A percentile compares a stretch with the other conserved stretches of the same genome.
Conservation (phyloP, 495 filamentous ascomycete species). For the Penicillium crystallinum region DNA sequence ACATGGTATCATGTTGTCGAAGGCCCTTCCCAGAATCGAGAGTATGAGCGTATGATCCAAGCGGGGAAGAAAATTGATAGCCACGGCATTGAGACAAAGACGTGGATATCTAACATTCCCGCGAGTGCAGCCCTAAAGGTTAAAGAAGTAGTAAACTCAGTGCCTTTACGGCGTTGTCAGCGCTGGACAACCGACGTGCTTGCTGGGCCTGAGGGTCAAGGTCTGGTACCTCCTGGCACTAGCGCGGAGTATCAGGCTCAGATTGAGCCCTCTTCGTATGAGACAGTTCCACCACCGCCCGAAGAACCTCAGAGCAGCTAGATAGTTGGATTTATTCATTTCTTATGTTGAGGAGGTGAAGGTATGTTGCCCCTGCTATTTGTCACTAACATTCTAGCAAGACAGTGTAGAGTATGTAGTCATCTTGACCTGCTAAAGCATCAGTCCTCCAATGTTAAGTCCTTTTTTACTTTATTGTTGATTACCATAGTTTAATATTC, state of each 20-base stretch:
- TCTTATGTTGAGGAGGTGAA: not conserved
- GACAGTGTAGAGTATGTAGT: no score
- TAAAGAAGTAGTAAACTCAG: not conserved
- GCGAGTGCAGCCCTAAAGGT: not conserved
- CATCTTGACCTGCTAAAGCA: no score
- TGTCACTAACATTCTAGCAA: no score
- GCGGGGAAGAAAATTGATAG: not conserved
- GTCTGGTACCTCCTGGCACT: not conserved
- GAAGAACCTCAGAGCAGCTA: no score
- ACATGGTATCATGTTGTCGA: conserved; percentile 5
- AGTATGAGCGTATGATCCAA: not conserved
- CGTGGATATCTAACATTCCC: not conserved
- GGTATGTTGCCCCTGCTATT: not conserved
- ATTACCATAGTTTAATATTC: no score
- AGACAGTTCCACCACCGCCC: no score
- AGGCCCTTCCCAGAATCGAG: not conserved
- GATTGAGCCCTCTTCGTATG: not conserved
- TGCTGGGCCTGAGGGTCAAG: not conserved
- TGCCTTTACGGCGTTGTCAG: not conserved
- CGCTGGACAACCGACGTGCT: not conserved
- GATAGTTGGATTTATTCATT: not conserved
- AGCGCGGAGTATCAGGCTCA: not conserved
- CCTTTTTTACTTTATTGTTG: no score
- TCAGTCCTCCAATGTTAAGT: no score
- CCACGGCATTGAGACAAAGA: not conserved